Evolutionary conservation across 2,329 filamentous ascomycete genomes (phyloP).

Genomic region (Venturia effusa): DNA sequence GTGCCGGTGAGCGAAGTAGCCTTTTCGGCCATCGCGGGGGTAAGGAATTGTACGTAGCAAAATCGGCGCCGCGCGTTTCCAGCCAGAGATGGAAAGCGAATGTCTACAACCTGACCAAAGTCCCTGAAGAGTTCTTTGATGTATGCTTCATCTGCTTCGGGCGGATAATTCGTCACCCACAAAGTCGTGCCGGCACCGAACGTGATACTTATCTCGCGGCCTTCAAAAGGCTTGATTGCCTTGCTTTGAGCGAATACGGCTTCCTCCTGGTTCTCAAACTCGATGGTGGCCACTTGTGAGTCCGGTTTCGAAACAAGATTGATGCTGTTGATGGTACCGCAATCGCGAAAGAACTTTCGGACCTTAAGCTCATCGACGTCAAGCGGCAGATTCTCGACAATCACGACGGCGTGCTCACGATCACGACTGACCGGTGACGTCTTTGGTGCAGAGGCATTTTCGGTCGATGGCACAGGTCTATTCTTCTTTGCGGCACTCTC

Average conservation of each 20-base stretch:
- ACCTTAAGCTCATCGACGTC: slow-evolving; percentile 62
- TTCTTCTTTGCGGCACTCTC: slow-evolving; percentile 56
- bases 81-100: slow-evolving; percentile 86
- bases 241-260: slow-evolving; percentile 70
- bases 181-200: slow-evolving; percentile 70
- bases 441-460: slow-evolving; percentile 13
- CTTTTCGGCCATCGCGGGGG: slow-evolving; percentile 21
- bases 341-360: slow-evolving; percentile 84
- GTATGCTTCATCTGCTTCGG: slow-evolving; percentile 59
- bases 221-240: slow-evolving; percentile 68
- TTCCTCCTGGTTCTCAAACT: slow-evolving; percentile 74
- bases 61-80: slow-evolving; percentile 83
- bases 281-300: slow-evolving; percentile 63
- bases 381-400: slow-evolving; percentile 65
- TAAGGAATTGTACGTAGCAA: slow-evolving; percentile 87
- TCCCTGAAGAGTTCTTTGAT: slow-evolving; percentile 52
- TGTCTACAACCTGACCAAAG: slow-evolving; percentile 72
- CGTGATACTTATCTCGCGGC: slow-evolving; percentile 61
- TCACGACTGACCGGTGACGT: slow-evolving; percentile 55
- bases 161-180: slow-evolving; percentile 84
- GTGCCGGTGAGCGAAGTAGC: slow-evolving; percentile 65
- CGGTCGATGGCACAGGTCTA: slow-evolving; percentile 15
- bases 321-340: slow-evolving; percentile 72
- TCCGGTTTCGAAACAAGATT: slow-evolving; percentile 54
- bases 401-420: slow-evolving; percentile 78